Conservation (phyloP, 2,329 filamentous ascomycete genomes). For the Aspergillus aculeatinus region DNA sequence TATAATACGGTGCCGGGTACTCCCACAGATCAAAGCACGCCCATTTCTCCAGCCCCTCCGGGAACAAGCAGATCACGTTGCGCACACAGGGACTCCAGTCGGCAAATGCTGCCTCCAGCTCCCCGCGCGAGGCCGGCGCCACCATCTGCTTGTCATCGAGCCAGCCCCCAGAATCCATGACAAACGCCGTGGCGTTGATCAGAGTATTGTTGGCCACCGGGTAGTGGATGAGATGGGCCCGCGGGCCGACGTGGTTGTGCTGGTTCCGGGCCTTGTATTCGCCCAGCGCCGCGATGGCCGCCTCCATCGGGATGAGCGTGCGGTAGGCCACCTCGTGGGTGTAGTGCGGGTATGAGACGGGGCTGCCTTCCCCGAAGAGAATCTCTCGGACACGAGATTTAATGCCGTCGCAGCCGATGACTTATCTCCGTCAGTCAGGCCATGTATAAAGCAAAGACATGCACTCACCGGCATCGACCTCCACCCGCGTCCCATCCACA, state of each 20-base stretch:
- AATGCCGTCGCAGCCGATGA: constrained; percentile 40
- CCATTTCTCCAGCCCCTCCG: constrained; percentile 30
- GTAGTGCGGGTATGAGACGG: constrained; percentile 23
- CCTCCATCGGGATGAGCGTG: constrained; percentile 34
- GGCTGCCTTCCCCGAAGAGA: constrained; percentile 21
- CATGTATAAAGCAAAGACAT: too few species aligned
- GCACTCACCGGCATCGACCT: constrained; percentile 28
- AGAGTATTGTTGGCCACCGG: constrained; percentile 35
- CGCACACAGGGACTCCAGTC: too few species aligned
- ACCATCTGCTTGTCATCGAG: too few species aligned
- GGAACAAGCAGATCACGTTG: too few species aligned
- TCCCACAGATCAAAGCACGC: constrained; percentile 36
- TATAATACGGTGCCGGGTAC: constrained; percentile 29
- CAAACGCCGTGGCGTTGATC: constrained; percentile 35
- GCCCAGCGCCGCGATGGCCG: constrained; percentile 33
- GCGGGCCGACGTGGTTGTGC: constrained; percentile 32
- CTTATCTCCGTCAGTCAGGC: too few species aligned
- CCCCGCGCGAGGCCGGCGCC: too few species aligned
- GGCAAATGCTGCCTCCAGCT: too few species aligned
- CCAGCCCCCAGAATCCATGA: constrained; percentile 7
- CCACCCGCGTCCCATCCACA: constrained; percentile 33
- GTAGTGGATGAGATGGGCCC: constrained; percentile 35
- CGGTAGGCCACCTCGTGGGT: constrained; percentile 39
- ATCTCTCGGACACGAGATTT: constrained; percentile 30
- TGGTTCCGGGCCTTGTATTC: constrained; percentile 31